Evolutionary conservation across 2,329 filamentous ascomycete species (phyloP).

Genomic region (Aspergillus niger): DNA sequence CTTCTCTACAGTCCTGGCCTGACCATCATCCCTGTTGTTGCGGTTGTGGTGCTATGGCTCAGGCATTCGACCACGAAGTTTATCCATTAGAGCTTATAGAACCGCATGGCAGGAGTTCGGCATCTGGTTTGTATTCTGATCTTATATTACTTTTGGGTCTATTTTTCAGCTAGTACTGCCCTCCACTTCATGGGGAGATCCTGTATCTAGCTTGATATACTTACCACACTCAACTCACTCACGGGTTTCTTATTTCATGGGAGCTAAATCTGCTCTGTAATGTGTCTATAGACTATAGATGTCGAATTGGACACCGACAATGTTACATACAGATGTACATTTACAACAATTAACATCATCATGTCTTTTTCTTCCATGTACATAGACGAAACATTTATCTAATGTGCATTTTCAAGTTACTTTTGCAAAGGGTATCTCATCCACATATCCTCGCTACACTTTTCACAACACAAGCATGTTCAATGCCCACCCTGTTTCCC

Average conservation of each 20-base stretch:
- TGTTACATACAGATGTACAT: background rate
- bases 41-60: background rate
- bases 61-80: background rate
- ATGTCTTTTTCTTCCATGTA: background rate
- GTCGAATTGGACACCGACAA: background rate
- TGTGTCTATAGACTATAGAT: background rate
- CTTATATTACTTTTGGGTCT: background rate
- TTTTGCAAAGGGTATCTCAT: background rate
- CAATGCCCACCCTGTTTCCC: constrained; percentile 30
- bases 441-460: background rate
- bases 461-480: background rate
- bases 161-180: background rate
- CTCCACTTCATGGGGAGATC: too few relatives aligned
- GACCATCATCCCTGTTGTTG: background rate
- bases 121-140: background rate
- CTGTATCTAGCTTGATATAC: background rate
- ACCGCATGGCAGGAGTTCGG: constrained; percentile 8
- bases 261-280: background rate
- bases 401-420: too few relatives aligned
- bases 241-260: background rate
- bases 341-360: background rate
- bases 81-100: background rate
- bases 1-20: background rate
- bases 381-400: background rate
- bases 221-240: background rate